Evolutionary conservation across 805 yeast species (phyloP), one percentile per base, ranked within the genome.

Genomic region (Candida multigemmis): DNA sequence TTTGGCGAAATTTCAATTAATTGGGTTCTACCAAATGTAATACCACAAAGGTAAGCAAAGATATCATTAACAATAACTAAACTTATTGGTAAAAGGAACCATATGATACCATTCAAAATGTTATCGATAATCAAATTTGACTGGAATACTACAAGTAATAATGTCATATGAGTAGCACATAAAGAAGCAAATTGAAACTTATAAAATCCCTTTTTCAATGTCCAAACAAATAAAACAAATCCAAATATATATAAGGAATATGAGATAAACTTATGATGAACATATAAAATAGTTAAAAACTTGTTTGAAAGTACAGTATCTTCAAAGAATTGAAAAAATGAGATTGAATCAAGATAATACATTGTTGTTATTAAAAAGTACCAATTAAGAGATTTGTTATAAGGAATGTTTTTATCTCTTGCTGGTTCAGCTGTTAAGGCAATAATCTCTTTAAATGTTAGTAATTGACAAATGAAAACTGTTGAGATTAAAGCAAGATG

Each of bases 1-100:
- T 91, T 91, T 31, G 98, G 98, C 8, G 96, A 84, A 37, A 91
- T 85, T 27, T 81, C 85, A 41, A 91, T 84, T 44, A 91, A 71
- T 47, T 84, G 95, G 20, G 96, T 89, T 36, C 68, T 74, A 30
- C 98, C 98, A 58, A 91, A 85, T 2, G 97, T 83, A 39, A 91
- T 91, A 24, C 98, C 98, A 59, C 97, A 91, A 25, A 91, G 64
- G 50, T 91, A 91, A 14, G 98, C 98, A 66, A 85, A 87, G 28
- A 89, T 86, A 50, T 91, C 98, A 51, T 91, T 91, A 30, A 84
- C 81, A 40, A 91, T 84, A 26, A 91, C 98, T 44, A 89, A 65
- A 2, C 91, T 78, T 35, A 84, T 86, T 5, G 98, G 98, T 27
- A 91, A 65, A 33, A 91, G 60, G 56, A 91, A 84, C 98, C 98